phyloP scores from a whole-genome alignment of 2,329 filamentous ascomycete genomes.

The Lasiodiplodia sp. region DNA sequence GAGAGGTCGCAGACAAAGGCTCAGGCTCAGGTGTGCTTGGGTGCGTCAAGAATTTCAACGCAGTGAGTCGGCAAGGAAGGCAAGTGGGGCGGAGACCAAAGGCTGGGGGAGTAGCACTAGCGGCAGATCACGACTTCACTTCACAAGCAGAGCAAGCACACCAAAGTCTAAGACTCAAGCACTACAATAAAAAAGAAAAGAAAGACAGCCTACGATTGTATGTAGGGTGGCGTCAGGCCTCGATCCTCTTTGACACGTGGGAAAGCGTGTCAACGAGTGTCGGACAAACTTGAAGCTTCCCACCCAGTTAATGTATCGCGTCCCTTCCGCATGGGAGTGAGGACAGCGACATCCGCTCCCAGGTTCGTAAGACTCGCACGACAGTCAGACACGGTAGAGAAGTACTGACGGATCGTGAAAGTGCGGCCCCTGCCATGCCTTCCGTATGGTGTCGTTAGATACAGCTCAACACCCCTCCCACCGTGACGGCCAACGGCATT shows the following conservation, averaged over 20 bases:
- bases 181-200: background rate
- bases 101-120: too few species aligned
- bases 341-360: background rate
- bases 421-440: background rate
- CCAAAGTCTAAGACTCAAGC: too few species aligned
- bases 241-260: background rate
- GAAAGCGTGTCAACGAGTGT: background rate
- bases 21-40: background rate
- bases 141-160: background rate
- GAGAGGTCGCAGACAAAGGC: background rate
- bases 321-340: background rate
- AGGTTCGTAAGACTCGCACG: background rate
- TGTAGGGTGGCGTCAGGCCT: background rate
- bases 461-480: background rate
- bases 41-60: too few species aligned
- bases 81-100: too few species aligned
- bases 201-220: background rate
- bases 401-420: background rate
- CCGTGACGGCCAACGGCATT: background rate
- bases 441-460: background rate
- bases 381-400: background rate
- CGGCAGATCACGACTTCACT: background rate
- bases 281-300: background rate
- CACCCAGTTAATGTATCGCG: background rate
- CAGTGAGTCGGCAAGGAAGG: too few species aligned